Conservation (phyloP, 2,329 filamentous ascomycete species). For the Sclerotinia spermophila region DNA sequence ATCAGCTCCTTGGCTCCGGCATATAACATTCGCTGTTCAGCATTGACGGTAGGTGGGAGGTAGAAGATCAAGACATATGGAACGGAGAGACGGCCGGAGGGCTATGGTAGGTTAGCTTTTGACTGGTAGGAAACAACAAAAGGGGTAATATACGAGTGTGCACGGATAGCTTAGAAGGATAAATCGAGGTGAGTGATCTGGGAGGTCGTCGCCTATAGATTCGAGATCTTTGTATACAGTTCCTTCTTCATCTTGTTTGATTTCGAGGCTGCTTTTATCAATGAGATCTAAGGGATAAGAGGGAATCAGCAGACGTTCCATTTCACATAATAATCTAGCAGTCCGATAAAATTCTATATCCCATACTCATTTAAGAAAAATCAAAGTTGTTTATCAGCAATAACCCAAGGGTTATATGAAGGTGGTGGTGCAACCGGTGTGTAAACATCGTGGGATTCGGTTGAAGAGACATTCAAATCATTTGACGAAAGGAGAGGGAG, state of each 20-base stretch:
- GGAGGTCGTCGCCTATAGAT: conserved; percentile 81
- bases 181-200: conserved; percentile 87
- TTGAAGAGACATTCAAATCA: background rate
- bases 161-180: conserved; percentile 88
- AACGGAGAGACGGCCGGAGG: conserved; percentile 78
- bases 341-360: background rate
- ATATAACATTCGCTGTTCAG: conserved; percentile 85
- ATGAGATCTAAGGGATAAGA: conserved; percentile 65
- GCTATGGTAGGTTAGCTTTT: conserved; percentile 44
- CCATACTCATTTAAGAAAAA: conserved; percentile 23
- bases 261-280: conserved; percentile 85
- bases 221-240: conserved; percentile 75
- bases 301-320: background rate
- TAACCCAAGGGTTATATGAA: background rate
- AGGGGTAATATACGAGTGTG: conserved; percentile 62
- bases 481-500: conserved; percentile 33
- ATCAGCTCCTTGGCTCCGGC: conserved; percentile 94
- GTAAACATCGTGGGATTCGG: conserved; percentile 3
- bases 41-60: conserved; percentile 86
- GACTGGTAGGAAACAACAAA: background rate
- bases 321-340: background rate
- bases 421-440: background rate
- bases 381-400: conserved; percentile 22
- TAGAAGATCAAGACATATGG: conserved; percentile 96
- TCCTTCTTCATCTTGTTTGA: conserved; percentile 75